A percentile compares a stretch with the other conserved stretches of the same genome.
Conservation (phyloP, 2,329 filamentous ascomycete species). For the Alternaria gaisen region DNA sequence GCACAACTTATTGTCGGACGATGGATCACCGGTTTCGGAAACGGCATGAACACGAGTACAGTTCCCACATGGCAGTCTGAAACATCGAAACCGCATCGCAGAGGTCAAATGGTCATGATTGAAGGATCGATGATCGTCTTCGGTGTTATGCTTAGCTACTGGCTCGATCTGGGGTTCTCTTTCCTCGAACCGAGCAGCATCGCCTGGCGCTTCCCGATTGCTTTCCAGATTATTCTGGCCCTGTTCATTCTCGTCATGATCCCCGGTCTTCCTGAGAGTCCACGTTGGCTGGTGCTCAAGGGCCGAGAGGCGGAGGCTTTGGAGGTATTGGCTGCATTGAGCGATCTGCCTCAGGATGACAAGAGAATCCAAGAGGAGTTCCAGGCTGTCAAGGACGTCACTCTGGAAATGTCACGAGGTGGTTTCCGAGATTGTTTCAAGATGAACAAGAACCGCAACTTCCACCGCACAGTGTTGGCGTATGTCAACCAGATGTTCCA, state of each 20-base stretch:
- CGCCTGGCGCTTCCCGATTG: conserved; percentile 61
- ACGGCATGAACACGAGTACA: conserved; percentile 47
- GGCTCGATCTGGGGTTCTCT: conserved; percentile 57
- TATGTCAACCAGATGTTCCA: conserved; percentile 59
- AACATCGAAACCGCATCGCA: conserved; percentile 56
- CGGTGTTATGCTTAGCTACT: conserved; percentile 56
- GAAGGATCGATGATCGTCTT: conserved; percentile 57
- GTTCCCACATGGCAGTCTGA: conserved; percentile 60
- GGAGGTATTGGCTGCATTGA: conserved; percentile 49
- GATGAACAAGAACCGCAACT: conserved; percentile 58
- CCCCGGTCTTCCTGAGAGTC: conserved; percentile 53
- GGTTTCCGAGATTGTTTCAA: conserved; percentile 67
- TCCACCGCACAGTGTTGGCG: conserved; percentile 55
- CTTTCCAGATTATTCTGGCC: conserved; percentile 65
- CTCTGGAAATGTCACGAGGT: conserved; percentile 54
- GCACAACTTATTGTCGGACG: conserved; percentile 58
- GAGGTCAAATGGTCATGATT: conserved; percentile 59
- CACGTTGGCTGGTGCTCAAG: conserved; percentile 63
- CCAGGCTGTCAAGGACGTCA: conserved; percentile 49
- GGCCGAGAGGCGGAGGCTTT: conserved; percentile 57
- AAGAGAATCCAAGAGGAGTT: conserved; percentile 50
- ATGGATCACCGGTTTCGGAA: conserved; percentile 60
- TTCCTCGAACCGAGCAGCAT: conserved; percentile 57
- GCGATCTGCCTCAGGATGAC: conserved; percentile 51
- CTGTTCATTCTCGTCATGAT: conserved; percentile 62